Evolutionary conservation across 345 rosid genomes (phyloP).

Genomic region (Streptanthus diversifolius): DNA sequence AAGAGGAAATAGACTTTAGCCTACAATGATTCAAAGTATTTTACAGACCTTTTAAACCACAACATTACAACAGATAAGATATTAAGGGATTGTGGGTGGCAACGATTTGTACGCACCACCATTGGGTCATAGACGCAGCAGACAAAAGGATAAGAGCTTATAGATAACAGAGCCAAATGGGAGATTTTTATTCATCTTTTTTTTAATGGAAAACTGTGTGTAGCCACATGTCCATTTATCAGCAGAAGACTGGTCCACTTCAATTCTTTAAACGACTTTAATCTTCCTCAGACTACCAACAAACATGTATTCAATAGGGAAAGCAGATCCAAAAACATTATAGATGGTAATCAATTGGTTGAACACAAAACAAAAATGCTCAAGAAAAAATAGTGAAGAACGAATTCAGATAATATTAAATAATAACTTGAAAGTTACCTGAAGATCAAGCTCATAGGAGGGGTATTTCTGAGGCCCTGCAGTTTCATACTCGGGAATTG

Average conservation of each 20-base stretch:
- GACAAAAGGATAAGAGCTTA: constrained; percentile 15
- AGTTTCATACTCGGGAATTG: constrained; percentile 73
- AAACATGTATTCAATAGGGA: background rate
- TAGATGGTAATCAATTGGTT: background rate
- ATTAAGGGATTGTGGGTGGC: background rate
- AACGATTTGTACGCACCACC: background rate
- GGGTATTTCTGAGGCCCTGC: constrained; percentile 39
- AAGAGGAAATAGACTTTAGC: background rate
- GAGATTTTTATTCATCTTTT: background rate
- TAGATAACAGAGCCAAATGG: background rate
- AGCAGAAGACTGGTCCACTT: constrained; percentile 4
- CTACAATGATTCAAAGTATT: background rate
- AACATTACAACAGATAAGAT: background rate
- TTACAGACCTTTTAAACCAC: background rate
- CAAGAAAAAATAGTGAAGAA: background rate
- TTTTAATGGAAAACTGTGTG: background rate
- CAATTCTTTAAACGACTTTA: background rate
- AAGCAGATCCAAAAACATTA: background rate
- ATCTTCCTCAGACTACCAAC: background rate
- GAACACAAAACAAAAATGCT: background rate
- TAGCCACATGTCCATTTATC: background rate
- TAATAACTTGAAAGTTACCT: constrained; percentile 42
- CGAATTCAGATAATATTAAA: background rate
- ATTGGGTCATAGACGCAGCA: constrained; percentile 3
- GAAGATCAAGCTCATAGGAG: constrained; percentile 41